These are phyloP conservation scores for Chrysoporthe deuterocubensis DNA, from an alignment of 2,329 filamentous ascomycete genomes.

Conservation along the genomic window DNA sequence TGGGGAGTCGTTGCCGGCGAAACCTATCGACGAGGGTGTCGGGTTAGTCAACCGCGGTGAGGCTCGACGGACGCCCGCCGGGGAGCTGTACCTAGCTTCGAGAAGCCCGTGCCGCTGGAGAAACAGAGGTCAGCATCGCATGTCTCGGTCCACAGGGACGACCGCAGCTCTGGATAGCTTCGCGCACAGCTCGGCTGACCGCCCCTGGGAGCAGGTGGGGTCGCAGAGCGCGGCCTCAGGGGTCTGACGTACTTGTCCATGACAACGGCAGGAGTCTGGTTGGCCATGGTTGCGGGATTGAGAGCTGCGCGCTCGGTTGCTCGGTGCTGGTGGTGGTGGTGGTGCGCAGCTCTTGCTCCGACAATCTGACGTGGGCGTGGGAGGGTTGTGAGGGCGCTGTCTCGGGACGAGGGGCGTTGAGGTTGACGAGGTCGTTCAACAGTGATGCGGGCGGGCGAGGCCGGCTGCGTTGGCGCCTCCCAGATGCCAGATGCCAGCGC, in stretches of 20 bases:
- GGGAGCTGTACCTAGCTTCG: conserved; percentile 81
- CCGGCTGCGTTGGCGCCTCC: conserved; percentile 16
- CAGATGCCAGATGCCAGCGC: conserved; percentile 11
- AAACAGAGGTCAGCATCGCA: conserved; percentile 43
- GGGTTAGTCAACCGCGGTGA: conserved; percentile 33
- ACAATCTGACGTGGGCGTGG: conserved; percentile 4
- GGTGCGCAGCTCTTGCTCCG: conserved; percentile 28
- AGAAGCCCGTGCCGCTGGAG: conserved; percentile 95
- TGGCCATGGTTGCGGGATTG: conserved; percentile 71
- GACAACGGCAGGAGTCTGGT: conserved; percentile 99
- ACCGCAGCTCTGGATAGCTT: conserved; percentile 21
- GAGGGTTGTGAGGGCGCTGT: conserved; percentile 14
- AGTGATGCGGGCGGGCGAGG: conserved; percentile 17
- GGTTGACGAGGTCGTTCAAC: conserved; percentile 11
- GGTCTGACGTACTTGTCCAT: conserved; percentile 95
- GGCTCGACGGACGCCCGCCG: conserved; percentile 1
- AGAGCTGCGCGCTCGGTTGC: conserved; percentile 34
- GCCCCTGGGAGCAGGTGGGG: conserved; percentile 31
- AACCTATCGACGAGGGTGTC: conserved; percentile 62
- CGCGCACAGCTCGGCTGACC: conserved; percentile 29
- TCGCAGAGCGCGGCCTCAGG: conserved; percentile 36
- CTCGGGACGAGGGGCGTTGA: conserved; percentile 13
- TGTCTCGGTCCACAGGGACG: conserved; percentile 24
- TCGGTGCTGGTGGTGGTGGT: conserved; percentile 32
- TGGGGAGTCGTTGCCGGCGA: conserved; percentile 98